phyloP scores from a whole-genome alignment of 140 eudicot genomes.

The Flaveria floridana region DNA sequence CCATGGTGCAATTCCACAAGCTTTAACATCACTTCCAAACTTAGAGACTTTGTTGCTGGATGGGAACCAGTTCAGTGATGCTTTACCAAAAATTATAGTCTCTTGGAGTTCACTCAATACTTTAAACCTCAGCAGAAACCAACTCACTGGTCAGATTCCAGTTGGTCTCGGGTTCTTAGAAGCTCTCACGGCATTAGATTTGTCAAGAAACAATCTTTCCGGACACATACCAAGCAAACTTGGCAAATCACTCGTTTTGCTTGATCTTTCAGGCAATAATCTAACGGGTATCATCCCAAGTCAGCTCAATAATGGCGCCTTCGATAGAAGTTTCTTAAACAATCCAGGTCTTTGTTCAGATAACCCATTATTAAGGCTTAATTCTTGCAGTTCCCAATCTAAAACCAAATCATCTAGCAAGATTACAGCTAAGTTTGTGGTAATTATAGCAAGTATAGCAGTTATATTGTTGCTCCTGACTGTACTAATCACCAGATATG shows the following conservation, averaged over 20 bases:
- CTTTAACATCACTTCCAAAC: conserved; percentile 49
- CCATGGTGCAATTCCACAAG: conserved; percentile 59
- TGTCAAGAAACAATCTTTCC: conserved; percentile 53
- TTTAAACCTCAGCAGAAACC: conserved; percentile 54
- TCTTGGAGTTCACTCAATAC: conserved; percentile 53
- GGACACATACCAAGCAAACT: conserved; percentile 63
- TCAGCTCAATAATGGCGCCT: conserved; percentile 48
- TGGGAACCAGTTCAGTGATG: conserved; percentile 55
- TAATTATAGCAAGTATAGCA: conserved; percentile 39
- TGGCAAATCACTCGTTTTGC: conserved; percentile 35
- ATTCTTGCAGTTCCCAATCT: conserved; percentile 38
- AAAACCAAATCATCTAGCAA: conserved; percentile 25
- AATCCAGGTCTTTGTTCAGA: conserved; percentile 65
- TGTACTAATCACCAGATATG: conserved; percentile 28
- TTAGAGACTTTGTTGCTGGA: conserved; percentile 42
- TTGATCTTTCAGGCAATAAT: conserved; percentile 61
- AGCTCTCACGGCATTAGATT: conserved; percentile 46
- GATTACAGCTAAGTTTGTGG: conserved; percentile 36
- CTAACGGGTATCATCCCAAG: conserved; percentile 60
- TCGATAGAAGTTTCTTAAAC: conserved; percentile 45
- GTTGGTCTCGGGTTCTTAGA: conserved; percentile 48
- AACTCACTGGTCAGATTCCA: conserved; percentile 65
- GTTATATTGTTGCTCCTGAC: conserved; percentile 37
- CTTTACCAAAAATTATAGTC: conserved; percentile 42
- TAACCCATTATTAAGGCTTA: conserved; percentile 43